Evolutionary conservation across 306 rosid genomes (phyloP).

Genomic region (Morella rubra): DNA sequence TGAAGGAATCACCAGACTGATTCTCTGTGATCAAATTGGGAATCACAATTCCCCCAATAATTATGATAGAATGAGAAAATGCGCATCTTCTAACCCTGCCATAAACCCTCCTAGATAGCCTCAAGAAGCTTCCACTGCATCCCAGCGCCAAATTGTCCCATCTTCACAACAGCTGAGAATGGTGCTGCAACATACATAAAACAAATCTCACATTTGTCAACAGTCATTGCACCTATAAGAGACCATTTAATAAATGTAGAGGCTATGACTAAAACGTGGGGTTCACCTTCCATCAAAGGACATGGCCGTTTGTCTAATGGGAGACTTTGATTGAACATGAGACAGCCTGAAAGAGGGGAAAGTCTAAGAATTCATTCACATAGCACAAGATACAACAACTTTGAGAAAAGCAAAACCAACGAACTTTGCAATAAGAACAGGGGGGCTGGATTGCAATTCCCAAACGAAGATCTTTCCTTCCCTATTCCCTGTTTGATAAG

Average conservation of each 20-base stretch:
- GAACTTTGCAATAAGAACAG: conserved; percentile 71
- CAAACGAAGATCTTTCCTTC: conserved; percentile 87
- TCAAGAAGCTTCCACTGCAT: conserved; percentile 39
- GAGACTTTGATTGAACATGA: conserved; percentile 83
- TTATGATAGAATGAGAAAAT: conserved; percentile 8
- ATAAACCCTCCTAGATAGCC: conserved; percentile 16
- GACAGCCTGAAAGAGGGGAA: conserved; percentile 52
- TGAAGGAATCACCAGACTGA: not conserved
- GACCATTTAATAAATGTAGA: not conserved
- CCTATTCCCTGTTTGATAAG: conserved; percentile 62
- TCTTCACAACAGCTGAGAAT: conserved; percentile 89
- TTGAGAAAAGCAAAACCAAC: conserved; percentile 17
- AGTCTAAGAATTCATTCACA: conserved; percentile 9
- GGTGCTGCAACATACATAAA: conserved; percentile 51
- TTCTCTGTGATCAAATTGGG: not conserved
- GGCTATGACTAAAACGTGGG: not conserved
- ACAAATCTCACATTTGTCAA: not conserved
- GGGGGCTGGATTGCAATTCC: conserved; percentile 97
- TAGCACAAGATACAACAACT: conserved; percentile 2
- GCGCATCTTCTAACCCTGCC: not conserved
- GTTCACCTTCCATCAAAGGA: conserved; percentile 91
- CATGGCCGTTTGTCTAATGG: conserved; percentile 88
- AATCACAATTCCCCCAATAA: not conserved
- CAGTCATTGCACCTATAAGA: conserved; percentile 1
- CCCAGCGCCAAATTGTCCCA: conserved; percentile 99